Evolutionary conservation across 495 filamentous ascomycete species (phyloP), one percentile per base, ranked within the genome.

Genomic region (Oleoguttula mirabilis): DNA sequence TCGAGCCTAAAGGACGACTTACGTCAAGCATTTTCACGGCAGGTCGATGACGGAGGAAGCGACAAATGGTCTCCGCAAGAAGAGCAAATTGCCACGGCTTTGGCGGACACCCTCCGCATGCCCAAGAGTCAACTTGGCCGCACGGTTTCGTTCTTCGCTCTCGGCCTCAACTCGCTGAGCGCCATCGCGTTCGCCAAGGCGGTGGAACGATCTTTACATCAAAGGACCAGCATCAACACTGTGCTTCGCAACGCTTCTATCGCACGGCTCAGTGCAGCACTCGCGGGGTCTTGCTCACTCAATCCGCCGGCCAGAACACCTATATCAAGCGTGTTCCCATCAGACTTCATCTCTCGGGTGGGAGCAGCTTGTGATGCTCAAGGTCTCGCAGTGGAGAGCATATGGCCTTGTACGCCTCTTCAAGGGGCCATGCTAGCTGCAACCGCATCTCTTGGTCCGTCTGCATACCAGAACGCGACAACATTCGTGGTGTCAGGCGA

Each of bases 151-250:
- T 75, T 79, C 32, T 71, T 83, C 36, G 70, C 64, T 17, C 62
- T 88, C 4, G 84, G 84, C 0, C 57, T 92, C 16, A 84, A 92
- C 56, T 88, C 84, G 0, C 75, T 92, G n/a, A 79, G 77, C 21
- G 82, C 80, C 0, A 88, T 92, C 35, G 60, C 69, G 10, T 57
- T 87, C 27, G 71, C 79, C 0, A 75, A 64, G 16, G 54, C 56
- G 17, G 27, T 56, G 84, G 1, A 58, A 65, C 33, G 45, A 62
- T 2, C 41, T 43, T 6, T 61, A 69, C 2, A 63, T 60, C 30
- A 55, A 41, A 22, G 59, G 67, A 46, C 80, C 12, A 62, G 73
- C 21, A 70, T 87, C 1, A 81, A 79, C 0, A 51, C 65, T 10
- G 71, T 90, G 15, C 63, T 92, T 21, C 69, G 67, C 19, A 68